Evolutionary conservation across 129 eudicot species (phyloP).

Genomic region (Chrysanthemum lavandulifolium): DNA sequence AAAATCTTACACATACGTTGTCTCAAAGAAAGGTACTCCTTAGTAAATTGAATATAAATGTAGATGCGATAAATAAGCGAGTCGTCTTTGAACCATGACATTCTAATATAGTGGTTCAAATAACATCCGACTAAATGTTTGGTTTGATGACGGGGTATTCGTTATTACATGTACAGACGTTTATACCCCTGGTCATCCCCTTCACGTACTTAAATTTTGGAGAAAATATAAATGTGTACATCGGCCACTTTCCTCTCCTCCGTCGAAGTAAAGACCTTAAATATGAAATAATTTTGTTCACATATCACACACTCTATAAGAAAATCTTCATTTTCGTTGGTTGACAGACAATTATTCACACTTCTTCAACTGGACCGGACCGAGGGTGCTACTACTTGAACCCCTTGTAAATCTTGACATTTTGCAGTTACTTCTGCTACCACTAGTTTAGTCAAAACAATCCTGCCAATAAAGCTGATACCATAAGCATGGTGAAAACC

Average conservation of each 20-base stretch:
- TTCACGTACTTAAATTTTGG: neutral
- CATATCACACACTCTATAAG: neutral
- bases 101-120: neutral
- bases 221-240: constrained; percentile 28
- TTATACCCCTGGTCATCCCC: neutral
- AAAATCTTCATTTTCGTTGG: constrained; percentile 5
- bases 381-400: constrained; percentile 11
- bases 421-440: constrained; percentile 70
- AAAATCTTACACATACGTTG: too few relatives aligned
- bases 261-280: constrained; percentile 10
- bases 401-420: constrained; percentile 27
- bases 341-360: constrained; percentile 12
- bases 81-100: constrained; percentile 14
- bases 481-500: constrained; percentile 84
- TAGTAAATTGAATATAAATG: neutral
- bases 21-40: too few relatives aligned
- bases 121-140: constrained; percentile 4
- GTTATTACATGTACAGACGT: constrained; percentile 29
- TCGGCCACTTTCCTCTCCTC: constrained; percentile 2
- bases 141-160: constrained; percentile 15
- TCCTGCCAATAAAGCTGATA: constrained; percentile 70
- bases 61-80: neutral
- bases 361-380: constrained; percentile 28
- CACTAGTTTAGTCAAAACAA: constrained; percentile 79
- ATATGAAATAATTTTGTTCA: constrained; percentile 2